Evolutionary conservation across 371 early-diverging fungal genomes (phyloP).

Genomic region (Entomophthora muscae): DNA sequence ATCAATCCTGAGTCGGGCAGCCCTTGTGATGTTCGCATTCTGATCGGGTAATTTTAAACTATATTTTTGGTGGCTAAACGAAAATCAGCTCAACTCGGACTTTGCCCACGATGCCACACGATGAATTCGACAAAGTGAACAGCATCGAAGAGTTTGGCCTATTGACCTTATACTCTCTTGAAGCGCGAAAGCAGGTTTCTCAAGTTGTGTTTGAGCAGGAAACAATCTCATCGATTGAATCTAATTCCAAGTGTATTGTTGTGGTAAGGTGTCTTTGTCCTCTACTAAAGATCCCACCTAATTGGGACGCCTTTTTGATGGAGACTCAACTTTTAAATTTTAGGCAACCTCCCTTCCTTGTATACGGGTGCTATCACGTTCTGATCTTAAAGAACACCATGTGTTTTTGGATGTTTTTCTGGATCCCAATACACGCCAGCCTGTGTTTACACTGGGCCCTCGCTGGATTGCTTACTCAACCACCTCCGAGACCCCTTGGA

Average conservation of each 20-base stretch:
- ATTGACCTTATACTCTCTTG: neutral
- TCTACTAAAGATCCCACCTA: neutral
- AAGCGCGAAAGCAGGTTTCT: neutral
- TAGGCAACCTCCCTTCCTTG: conserved; percentile 18
- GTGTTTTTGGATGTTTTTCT: conserved; percentile 27
- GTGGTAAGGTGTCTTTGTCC: conserved; percentile 20
- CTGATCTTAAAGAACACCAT: conserved; percentile 14
- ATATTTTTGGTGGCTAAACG: neutral
- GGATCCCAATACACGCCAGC: conserved; percentile 17
- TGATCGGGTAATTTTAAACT: neutral
- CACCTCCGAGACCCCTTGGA: conserved; percentile 16
- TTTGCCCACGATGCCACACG: neutral
- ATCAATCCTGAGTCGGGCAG: neutral
- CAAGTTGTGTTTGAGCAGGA: conserved; percentile 1
- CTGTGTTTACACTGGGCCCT: conserved; percentile 37
- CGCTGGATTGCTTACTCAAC: conserved; percentile 45
- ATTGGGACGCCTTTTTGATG: neutral
- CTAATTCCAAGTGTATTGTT: conserved; percentile 16
- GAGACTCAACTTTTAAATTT: neutral
- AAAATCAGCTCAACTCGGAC: neutral
- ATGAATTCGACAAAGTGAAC: neutral
- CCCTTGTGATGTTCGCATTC: neutral
- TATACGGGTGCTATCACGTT: conserved; percentile 21
- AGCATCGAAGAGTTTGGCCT: neutral
- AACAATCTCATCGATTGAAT: neutral